Evolutionary conservation across 2,329 filamentous ascomycete genomes (phyloP), one percentile per base, ranked within the genome.

Genomic region (Sclerotinia minor): DNA sequence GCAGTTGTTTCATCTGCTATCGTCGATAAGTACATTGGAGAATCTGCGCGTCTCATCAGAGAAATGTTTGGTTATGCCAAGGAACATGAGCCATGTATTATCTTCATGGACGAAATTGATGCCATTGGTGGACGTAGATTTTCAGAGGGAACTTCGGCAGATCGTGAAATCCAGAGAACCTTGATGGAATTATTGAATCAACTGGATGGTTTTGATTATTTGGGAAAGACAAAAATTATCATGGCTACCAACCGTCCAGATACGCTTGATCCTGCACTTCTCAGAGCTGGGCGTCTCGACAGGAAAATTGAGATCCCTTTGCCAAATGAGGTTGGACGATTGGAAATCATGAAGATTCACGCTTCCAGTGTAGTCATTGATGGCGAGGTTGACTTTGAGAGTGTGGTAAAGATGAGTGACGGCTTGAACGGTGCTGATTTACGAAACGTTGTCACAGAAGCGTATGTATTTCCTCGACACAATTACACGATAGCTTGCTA

Each of bases 51-150:
- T 73, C 84, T 99, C 73, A 99, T 99, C 77, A 89, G 95, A 79
- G 95, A 99, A 80, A 99, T 99, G 96, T 99, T 99, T 77, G 96
- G 95, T 68, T 99, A 99, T 77, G 95, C 96, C 76, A 98, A 97
- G 81, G 96, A 99, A 79, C 95, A 99, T 79, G 95, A 99, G 80
- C 95, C 95, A 50, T 99, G 95, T 80, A 99, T 99, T 80, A 99
- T 99, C 81, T 99, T 99, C 86, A 99, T 99, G 95, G 96, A 99
- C 84, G 95, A 99, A 82, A 99, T 99, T 78, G 95, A 99, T 78
- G 95, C 95, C 77, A 99, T 99, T 77, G 95, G 95, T 79, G 96
- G 96, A 71, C 88, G 96, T 75, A 87, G 95, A 76, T 99, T 99
- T 81, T 97, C 92, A 0, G 95, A 99, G 80, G 95, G 96, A 74